Percentiles rank a stretch among this genome's conserved stretches.
phyloP scores from a whole-genome alignment of 2,329 filamentous ascomycete genomes.

The Thelonectria discophora region DNA sequence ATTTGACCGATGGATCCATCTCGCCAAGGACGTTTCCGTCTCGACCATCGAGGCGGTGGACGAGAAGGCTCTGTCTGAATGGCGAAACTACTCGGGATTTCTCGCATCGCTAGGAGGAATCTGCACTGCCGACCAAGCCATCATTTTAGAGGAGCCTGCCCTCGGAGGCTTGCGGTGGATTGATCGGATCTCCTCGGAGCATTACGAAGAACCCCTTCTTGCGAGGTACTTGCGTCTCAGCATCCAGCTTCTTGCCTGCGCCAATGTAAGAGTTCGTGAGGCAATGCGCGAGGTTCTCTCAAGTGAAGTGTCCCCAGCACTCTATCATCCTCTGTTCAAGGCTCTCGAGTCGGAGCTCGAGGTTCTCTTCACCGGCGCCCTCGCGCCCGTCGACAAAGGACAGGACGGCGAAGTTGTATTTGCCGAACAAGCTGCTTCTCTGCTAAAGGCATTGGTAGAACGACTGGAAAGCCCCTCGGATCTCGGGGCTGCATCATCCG shows the following conservation, averaged over 20 bases:
- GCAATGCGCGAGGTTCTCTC: slow-evolving; percentile 73
- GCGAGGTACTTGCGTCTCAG: slow-evolving; percentile 69
- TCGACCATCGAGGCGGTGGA: slow-evolving; percentile 60
- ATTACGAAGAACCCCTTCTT: slow-evolving; percentile 68
- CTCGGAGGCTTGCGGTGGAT: slow-evolving; percentile 70
- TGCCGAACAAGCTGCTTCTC: slow-evolving; percentile 71
- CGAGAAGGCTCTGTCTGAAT: slow-evolving; percentile 67
- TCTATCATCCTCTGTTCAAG: slow-evolving; percentile 71
- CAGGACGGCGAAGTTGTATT: slow-evolving; percentile 71
- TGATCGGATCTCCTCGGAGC: slow-evolving; percentile 66
- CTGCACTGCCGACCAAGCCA: slow-evolving; percentile 68
- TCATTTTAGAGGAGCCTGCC: slow-evolving; percentile 65
- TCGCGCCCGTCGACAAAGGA: slow-evolving; percentile 60
- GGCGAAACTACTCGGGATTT: slow-evolving; percentile 75
- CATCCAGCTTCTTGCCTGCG: slow-evolving; percentile 71
- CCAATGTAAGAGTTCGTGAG: slow-evolving; percentile 71
- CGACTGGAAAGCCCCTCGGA: slow-evolving; percentile 70
- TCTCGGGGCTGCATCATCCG: slow-evolving; percentile 67
- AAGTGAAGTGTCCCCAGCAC: slow-evolving; percentile 67
- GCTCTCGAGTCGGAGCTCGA: slow-evolving; percentile 72
- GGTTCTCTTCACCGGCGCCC: slow-evolving; percentile 66
- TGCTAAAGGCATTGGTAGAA: slow-evolving; percentile 71
- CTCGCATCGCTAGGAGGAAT: slow-evolving; percentile 72
- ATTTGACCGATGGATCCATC: slow-evolving; percentile 70
- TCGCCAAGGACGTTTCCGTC: slow-evolving; percentile 71